These are phyloP conservation scores for Teratosphaeria zuluensis DNA, from an alignment of 2,329 filamentous ascomycete genomes.

Conservation along the genomic window DNA sequence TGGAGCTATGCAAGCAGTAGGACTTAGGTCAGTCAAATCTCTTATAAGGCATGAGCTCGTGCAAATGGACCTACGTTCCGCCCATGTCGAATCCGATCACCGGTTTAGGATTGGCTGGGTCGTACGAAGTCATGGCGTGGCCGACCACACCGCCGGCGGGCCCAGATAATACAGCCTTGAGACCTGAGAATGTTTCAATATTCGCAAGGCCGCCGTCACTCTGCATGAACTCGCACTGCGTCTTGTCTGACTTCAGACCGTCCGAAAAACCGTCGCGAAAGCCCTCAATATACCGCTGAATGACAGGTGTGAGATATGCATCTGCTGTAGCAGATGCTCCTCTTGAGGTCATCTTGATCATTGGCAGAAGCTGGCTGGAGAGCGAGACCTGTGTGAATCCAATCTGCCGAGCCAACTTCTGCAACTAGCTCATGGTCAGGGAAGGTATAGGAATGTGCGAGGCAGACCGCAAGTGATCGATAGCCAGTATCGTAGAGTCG, in stretches of 20 bases:
- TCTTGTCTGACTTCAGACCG: slow-evolving; percentile 15
- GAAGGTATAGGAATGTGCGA: slow-evolving; percentile 85
- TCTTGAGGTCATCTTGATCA: slow-evolving; percentile 67
- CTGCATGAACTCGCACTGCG: slow-evolving; percentile 27
- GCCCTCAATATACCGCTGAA: slow-evolving; percentile 55
- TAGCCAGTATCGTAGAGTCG: slow-evolving; percentile 58
- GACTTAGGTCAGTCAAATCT: too few relatives aligned
- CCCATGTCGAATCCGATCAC: slow-evolving; percentile 17
- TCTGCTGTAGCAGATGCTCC: slow-evolving; percentile 66
- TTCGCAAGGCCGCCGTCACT: slow-evolving; percentile 24
- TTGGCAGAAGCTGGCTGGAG: slow-evolving; percentile 67
- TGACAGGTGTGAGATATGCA: slow-evolving; percentile 66
- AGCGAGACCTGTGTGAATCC: slow-evolving; percentile 73
- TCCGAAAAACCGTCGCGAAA: slow-evolving; percentile 20
- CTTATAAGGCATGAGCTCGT: too few relatives aligned
- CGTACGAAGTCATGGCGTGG: slow-evolving; percentile 24
- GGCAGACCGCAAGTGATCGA: slow-evolving; percentile 69
- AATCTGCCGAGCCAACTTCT: slow-evolving; percentile 62
- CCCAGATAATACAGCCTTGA: slow-evolving; percentile 24
- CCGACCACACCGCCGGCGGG: slow-evolving; percentile 30
- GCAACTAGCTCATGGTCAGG: slow-evolving; percentile 69
- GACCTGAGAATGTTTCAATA: slow-evolving; percentile 20
- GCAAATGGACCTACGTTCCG: neutral
- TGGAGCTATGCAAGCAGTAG: neutral
- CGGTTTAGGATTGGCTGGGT: slow-evolving; percentile 13